These are phyloP conservation scores for Pestalotiopsis sp. DNA, from an alignment of 2,329 filamentous ascomycete genomes.

Conservation along the genomic window DNA sequence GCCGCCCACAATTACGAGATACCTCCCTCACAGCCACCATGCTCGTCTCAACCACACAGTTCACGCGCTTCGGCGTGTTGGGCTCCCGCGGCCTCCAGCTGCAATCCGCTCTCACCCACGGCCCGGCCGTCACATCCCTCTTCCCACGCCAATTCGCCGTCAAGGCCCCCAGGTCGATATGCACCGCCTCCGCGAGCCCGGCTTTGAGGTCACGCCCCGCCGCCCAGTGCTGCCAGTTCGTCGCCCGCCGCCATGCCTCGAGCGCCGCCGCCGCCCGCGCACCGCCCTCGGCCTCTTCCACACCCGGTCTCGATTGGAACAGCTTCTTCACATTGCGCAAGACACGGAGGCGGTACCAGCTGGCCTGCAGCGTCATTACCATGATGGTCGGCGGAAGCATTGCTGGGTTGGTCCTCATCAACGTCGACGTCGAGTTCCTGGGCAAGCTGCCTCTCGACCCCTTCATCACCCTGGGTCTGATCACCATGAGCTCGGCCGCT, in stretches of 20 bases:
- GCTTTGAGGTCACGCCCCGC: conserved; percentile 12
- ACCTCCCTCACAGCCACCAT: background rate
- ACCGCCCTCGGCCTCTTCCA: conserved; percentile 16
- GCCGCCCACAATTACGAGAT: background rate
- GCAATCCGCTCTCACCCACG: conserved; percentile 24
- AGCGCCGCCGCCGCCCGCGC: conserved; percentile 24
- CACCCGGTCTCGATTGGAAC: conserved; percentile 73
- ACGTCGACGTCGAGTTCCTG: conserved; percentile 71
- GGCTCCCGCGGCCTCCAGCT: conserved; percentile 28
- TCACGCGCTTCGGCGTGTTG: conserved; percentile 27
- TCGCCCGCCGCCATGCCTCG: conserved; percentile 26
- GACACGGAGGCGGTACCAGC: conserved; percentile 79
- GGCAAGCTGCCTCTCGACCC: conserved; percentile 81
- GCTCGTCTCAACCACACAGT: conserved; percentile 17
- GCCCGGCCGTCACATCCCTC: conserved; percentile 18
- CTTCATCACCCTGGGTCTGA: conserved; percentile 78
- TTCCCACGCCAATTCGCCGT: conserved; percentile 23
- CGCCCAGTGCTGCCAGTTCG: conserved; percentile 23
- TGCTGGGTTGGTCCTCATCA: conserved; percentile 67
- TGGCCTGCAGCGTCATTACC: conserved; percentile 71
- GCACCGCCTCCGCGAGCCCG: background rate
- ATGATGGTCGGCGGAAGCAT: conserved; percentile 61
- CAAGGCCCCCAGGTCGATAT: conserved; percentile 11
- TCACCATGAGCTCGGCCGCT: conserved; percentile 74
- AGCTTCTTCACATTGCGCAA: conserved; percentile 89